Evolutionary conservation across 495 filamentous ascomycete genomes (phyloP), one percentile per base, ranked within the genome.

Genomic region (Elaphomyces granulatus): DNA sequence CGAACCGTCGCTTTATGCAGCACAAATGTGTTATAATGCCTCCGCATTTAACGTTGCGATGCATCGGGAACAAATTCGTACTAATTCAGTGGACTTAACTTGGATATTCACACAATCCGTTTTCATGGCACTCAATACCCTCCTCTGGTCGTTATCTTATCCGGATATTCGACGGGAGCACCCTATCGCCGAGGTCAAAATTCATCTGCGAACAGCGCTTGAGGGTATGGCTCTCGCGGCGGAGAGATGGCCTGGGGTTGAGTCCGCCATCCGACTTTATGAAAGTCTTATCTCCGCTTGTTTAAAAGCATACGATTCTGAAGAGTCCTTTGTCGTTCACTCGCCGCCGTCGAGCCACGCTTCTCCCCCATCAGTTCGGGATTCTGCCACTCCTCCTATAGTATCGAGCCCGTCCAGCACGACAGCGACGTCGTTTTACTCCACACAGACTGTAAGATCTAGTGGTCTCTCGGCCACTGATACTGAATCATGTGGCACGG

Each of bases 31-130:
- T 52, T 94, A 79, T 52, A 77, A 90, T n/a, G 80, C 81, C 14
- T 78, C 78, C 41, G 62, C 75, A 14, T 82, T 75, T 55, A 86
- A 92, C 52, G 79, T 96, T 44, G 63, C 74, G 40, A 75, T 85
- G 58, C 78, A 83, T 28, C 74, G 70, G 48, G 71, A 80, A 36
- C 85, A 92, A 53, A 81, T 90, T 51, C 67, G 74, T 44, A 76
- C 71, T 7, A 69, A 68, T 6, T 75, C 74, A 16, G 77, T 88
- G 15, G 88, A 94, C 51, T 62, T 94, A 40, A 93, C 85, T 2
- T 96, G 87, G 85, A 77, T 92, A 28, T 94, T 92, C 51, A 73
- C 88, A 6, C 72, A 92, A 42, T 72, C 80, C 28, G 67, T 94
- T 15, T 94, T 93, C 59, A 84, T 85, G 72, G 75, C 79, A 12